Conservation (phyloP, 2,329 filamentous ascomycete species). For the Ilyonectria destructans region DNA sequence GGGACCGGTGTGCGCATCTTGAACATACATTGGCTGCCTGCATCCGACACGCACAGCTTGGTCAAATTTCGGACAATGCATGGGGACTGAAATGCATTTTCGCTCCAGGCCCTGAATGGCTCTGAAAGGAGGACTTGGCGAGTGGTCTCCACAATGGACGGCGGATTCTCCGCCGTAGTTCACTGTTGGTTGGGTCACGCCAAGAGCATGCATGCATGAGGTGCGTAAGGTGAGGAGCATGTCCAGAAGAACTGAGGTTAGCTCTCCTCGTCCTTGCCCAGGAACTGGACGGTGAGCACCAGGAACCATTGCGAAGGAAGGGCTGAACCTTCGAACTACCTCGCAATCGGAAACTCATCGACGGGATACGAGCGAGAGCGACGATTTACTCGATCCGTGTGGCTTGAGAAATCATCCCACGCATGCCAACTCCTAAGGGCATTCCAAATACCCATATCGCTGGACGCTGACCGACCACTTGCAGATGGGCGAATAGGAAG, state of each 20-base stretch:
- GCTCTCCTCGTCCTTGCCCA: background rate
- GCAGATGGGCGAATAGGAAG: background rate
- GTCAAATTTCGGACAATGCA: constrained; percentile 7
- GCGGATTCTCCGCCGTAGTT: constrained; percentile 21
- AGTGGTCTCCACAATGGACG: constrained; percentile 20
- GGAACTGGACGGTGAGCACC: background rate
- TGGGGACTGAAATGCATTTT: constrained; percentile 10
- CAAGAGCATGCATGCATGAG: constrained; percentile 35
- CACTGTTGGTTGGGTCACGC: constrained; percentile 22
- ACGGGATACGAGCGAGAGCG: background rate
- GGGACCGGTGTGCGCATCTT: constrained; percentile 1
- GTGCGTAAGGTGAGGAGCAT: constrained; percentile 28
- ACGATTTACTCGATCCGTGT: background rate
- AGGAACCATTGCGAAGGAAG: background rate
- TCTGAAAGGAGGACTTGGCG: constrained; percentile 6
- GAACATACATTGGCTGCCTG: constrained; percentile 4
- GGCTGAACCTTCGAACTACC: background rate
- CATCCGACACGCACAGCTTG: background rate
- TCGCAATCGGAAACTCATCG: too few species aligned
- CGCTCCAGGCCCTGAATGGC: background rate
- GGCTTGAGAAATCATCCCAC: background rate
- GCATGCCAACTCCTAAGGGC: background rate
- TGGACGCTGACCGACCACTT: background rate
- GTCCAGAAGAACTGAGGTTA: background rate
- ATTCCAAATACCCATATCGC: background rate